A percentile compares a stretch with the other conserved stretches of the same genome.
These are phyloP conservation scores for Ceratocystis albifundus DNA, from an alignment of 2,329 filamentous ascomycete species.

Conservation along the genomic window DNA sequence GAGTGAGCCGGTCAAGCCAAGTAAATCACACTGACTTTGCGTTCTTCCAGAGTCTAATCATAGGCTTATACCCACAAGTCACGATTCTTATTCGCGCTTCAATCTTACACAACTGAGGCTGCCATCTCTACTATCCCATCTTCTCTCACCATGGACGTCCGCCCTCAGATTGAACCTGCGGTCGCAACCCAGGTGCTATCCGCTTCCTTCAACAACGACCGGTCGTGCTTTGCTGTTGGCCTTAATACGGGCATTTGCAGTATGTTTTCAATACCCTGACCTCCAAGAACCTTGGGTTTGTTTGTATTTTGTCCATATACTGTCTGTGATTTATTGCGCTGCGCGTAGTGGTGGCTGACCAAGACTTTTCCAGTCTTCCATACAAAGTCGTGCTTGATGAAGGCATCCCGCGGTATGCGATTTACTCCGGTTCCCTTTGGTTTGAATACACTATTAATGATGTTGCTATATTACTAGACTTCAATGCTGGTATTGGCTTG, in stretches of 20 bases:
- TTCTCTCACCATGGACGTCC: constrained; percentile 63
- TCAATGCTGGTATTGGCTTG: constrained; percentile 69
- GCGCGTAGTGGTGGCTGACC: constrained; percentile 24
- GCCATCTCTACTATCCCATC: background rate
- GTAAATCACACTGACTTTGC: background rate
- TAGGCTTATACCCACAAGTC: background rate
- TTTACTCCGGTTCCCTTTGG: background rate
- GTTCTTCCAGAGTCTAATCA: background rate
- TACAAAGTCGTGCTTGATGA: constrained; percentile 58
- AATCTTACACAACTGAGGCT: background rate
- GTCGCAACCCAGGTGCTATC: constrained; percentile 66
- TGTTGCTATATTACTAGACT: constrained; percentile 39
- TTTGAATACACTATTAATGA: background rate
- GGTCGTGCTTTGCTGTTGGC: constrained; percentile 76
- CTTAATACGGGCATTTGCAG: constrained; percentile 76
- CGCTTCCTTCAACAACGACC: constrained; percentile 73
- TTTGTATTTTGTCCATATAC: constrained; percentile 27
- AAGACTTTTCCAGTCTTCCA: constrained; percentile 49
- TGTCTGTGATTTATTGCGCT: background rate
- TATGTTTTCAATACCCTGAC: constrained; percentile 31
- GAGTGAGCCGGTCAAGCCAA: background rate
- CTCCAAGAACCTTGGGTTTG: too few species aligned
- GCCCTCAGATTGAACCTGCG: constrained; percentile 70
- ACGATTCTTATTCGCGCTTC: background rate
- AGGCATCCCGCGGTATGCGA: constrained; percentile 40